Percentiles rank a stretch among this genome's conserved stretches.
Evolutionary conservation across 352 stramenopile genomes (phyloP).

Genomic region (Pythium oligandrum): DNA sequence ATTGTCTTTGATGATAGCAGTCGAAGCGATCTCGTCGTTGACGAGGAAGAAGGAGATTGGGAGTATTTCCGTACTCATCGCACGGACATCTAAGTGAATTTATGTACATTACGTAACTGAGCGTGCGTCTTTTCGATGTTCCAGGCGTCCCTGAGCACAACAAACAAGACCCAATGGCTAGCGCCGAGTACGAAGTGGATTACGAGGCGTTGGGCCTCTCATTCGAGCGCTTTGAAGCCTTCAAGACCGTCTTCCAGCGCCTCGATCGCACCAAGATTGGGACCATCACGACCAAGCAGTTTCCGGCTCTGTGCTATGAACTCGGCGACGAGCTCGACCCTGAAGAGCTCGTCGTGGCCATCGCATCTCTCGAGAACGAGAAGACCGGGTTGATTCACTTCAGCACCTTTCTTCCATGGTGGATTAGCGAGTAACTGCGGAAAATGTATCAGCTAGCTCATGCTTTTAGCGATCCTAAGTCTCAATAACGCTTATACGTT

Average conservation of each 20-base stretch:
- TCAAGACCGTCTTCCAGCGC: slow-evolving; percentile 43
- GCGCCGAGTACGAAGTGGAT: slow-evolving; percentile 37
- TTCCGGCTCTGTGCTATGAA: slow-evolving; percentile 55
- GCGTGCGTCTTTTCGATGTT: too few species aligned
- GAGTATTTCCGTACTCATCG: too few species aligned
- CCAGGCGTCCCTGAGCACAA: too few species aligned
- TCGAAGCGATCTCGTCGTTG: too few species aligned
- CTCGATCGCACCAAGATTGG: slow-evolving; percentile 46
- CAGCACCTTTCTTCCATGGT: slow-evolving; percentile 56
- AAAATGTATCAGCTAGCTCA: too few species aligned
- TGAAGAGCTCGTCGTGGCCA: slow-evolving; percentile 45
- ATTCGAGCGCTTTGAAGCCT: slow-evolving; percentile 48
- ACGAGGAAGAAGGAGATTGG: too few species aligned
- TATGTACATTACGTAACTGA: too few species aligned
- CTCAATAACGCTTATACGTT: too few species aligned
- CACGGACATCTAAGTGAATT: too few species aligned
- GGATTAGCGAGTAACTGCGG: slow-evolving; percentile 37
- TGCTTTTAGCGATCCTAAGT: too few species aligned
- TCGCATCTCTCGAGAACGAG: slow-evolving; percentile 40
- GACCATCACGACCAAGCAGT: slow-evolving; percentile 45
- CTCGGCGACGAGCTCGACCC: slow-evolving; percentile 54
- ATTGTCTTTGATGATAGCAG: too few species aligned
- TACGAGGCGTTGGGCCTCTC: slow-evolving; percentile 42
- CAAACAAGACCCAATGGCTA: too few species aligned
- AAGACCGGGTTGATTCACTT: slow-evolving; percentile 62